Base-by-base conservation (phyloP, 208 protist genomes). In the Leishmania tarentolae region DNA sequence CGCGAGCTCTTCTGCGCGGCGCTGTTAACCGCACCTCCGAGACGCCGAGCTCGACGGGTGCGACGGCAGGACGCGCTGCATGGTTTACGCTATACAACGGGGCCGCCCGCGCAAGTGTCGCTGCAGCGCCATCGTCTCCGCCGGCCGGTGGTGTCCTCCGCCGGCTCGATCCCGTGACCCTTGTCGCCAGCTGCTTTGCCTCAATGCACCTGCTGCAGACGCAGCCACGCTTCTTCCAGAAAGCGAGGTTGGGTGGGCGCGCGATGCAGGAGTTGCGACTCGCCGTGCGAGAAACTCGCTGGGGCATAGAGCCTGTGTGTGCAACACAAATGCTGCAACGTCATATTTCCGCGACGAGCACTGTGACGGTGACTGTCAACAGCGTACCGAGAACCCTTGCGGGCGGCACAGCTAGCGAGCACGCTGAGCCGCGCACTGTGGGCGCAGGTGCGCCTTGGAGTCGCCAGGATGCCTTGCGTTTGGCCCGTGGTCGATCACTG, bases 191-290 rank as follows among this genome's bases (percentile, higher is more conserved):
- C 57, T 69, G 69, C 53, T 65, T 69, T 0, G 76, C 82, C n/a
- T 73, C 82, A 63, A 78, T 81, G 24, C 82, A 85, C 65, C 82
- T 85, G 3, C 71, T 85, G 40, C 82, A 76, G 28, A 71, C 77
- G 7, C 82, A 85, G 5, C n/a, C 75, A 8, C 28, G 15, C 31
- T 79, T 78, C 76, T 81, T 82, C 46, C 28, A 50, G 21, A n/a
- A 68, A 4, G 82, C 82, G 19, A 72, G 52, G 77, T 75, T 85
- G 13, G 65, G 82, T 2, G 82, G 82, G 9, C 46, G 59, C 46
- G 44, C 82, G 6, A 31, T 85, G 77, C 76, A 53, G 35, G 82
- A 85, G 77, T 57, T 85, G 72, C 76, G 77, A 3, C 31, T 37
- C 4, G 82, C 53, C 42, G 82, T 85, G 40, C 7, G 37, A 3